Evolutionary conservation across 1,139 yeast genomes (phyloP).

Genomic region (Suhomyces coccinellae): DNA sequence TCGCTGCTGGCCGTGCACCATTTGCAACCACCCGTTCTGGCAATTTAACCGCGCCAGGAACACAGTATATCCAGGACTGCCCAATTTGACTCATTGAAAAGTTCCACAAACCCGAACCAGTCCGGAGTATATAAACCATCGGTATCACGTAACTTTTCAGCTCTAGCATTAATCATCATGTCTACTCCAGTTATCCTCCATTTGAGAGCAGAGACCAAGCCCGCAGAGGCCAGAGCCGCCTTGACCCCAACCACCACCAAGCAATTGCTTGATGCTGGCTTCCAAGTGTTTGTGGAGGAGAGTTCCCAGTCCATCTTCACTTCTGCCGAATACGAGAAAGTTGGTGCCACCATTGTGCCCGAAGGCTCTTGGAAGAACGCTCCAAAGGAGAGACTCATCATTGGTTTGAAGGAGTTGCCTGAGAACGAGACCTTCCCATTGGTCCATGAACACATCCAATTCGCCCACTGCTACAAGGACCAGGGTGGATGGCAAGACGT

Average conservation of each 20-base stretch:
- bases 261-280: slow-evolving; percentile 83
- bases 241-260: slow-evolving; percentile 90
- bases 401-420: slow-evolving; percentile 94
- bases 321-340: slow-evolving; percentile 70
- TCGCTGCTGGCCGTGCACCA: background rate
- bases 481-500: slow-evolving; percentile 98
- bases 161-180: slow-evolving; percentile 7
- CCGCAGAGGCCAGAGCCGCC: slow-evolving; percentile 96
- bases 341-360: slow-evolving; percentile 87
- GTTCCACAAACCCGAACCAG: slow-evolving; percentile 6
- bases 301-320: slow-evolving; percentile 80
- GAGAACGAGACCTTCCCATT: slow-evolving; percentile 89
- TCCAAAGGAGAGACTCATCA: slow-evolving; percentile 83
- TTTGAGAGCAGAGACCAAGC: slow-evolving; percentile 95
- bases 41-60: slow-evolving; percentile 7
- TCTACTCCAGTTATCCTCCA: slow-evolving; percentile 55
- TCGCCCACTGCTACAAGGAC: slow-evolving; percentile 97
- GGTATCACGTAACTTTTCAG: background rate
- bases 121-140: background rate
- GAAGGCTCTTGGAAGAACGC: slow-evolving; percentile 92
- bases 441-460: slow-evolving; percentile 93
- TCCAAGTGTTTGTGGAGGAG: slow-evolving; percentile 83
- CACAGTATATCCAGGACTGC: background rate
- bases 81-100: slow-evolving; percentile 9
- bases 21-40: slow-evolving; percentile 8